phyloP scores from a whole-genome alignment of 257 asterid species.

The Solanum lycopersicoides region DNA sequence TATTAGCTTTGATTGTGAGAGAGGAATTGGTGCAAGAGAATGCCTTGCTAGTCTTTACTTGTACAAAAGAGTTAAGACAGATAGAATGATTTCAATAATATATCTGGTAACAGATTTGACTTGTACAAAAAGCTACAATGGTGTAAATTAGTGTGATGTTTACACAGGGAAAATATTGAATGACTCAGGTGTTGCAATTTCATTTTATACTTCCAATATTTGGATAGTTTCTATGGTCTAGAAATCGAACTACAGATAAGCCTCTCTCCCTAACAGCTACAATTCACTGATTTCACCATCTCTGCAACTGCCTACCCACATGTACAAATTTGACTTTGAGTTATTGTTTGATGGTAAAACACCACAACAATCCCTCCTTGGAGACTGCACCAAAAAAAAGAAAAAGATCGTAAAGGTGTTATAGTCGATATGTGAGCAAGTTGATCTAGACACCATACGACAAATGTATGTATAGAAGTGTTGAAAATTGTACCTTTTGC shows the following conservation, averaged over 20 bases:
- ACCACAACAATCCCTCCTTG: slow-evolving; percentile 88
- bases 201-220: not conserved
- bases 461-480: not conserved
- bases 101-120: not conserved
- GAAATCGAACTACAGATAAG: not conserved
- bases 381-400: slow-evolving; percentile 29
- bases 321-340: slow-evolving; percentile 25
- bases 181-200: slow-evolving; percentile 11
- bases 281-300: slow-evolving; percentile 50
- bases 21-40: not conserved
- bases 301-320: slow-evolving; percentile 79
- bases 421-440: not conserved
- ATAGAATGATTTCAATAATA: not conserved
- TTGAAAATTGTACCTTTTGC: slow-evolving; percentile 31
- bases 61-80: not conserved
- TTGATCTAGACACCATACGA: not conserved
- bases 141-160: slow-evolving; percentile 12
- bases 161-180: slow-evolving; percentile 10
- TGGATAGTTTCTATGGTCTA: not conserved
- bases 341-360: slow-evolving; percentile 53
- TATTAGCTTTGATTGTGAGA: not conserved
- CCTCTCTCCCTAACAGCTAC: slow-evolving; percentile 13
- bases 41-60: not conserved
- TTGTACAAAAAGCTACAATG: slow-evolving; percentile 15
- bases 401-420: not conserved